A percentile compares a stretch with the other conserved stretches of the same genome.
Conservation (phyloP, 139 green algal genomes). For the Chlamydomonas sp. region DNA sequence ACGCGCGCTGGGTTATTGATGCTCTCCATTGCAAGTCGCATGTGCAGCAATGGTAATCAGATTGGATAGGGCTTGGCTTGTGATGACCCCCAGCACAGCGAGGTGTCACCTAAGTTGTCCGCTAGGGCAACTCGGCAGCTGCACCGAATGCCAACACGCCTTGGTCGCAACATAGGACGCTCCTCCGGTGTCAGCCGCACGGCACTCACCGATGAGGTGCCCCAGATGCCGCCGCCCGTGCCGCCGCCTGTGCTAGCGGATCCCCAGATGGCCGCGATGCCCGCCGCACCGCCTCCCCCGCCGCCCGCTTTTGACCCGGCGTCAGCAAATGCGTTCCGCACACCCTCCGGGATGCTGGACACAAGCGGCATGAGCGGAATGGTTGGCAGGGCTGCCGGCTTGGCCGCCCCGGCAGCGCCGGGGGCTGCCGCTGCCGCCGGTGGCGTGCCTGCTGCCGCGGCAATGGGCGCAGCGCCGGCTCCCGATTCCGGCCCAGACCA, state of each 20-base stretch:
- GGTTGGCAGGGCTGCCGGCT: neutral
- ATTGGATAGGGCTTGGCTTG: too few species aligned
- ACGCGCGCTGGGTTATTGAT: too few species aligned
- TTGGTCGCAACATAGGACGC: too few species aligned
- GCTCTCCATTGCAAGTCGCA: too few species aligned
- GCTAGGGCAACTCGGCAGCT: too few species aligned
- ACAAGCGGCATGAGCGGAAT: conserved; percentile 20
- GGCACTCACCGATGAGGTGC: neutral
- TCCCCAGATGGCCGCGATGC: neutral
- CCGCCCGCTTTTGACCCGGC: neutral
- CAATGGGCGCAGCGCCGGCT: too few species aligned
- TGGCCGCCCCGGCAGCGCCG: neutral
- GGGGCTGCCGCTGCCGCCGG: neutral
- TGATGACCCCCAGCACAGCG: too few species aligned
- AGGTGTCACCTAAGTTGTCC: too few species aligned
- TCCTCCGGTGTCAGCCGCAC: too few species aligned
- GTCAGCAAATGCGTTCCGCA: conserved; percentile 28
- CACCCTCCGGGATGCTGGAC: conserved; percentile 15
- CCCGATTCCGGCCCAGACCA: too few species aligned
- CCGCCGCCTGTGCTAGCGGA: neutral
- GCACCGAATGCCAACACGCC: too few species aligned
- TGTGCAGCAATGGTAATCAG: neutral
- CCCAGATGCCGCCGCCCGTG: conserved; percentile 25
- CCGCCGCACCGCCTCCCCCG: neutral
- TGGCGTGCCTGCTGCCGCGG: neutral